A percentile compares a stretch with the other conserved stretches of the same genome.
These are phyloP conservation scores for Epichloe scottii DNA, from an alignment of 2,329 filamentous ascomycete species.

Conservation along the genomic window DNA sequence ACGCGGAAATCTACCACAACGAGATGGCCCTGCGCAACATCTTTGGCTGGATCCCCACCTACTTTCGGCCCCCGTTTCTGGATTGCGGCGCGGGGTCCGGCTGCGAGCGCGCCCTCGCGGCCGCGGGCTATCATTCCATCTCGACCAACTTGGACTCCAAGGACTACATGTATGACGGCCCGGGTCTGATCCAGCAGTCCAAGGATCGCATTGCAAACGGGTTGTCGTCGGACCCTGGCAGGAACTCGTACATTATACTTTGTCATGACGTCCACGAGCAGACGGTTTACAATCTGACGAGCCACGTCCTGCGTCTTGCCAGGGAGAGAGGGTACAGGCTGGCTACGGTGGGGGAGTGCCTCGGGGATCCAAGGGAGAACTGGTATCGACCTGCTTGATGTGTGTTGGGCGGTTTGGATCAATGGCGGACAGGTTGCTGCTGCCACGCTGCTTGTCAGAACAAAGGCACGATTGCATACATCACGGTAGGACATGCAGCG, in stretches of 20 bases:
- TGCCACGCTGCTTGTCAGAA: too few relatives aligned
- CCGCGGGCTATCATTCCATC: slow-evolving; percentile 41
- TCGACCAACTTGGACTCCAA: slow-evolving; percentile 49
- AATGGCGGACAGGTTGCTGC: too few relatives aligned
- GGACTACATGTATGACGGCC: slow-evolving; percentile 41
- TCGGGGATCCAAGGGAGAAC: slow-evolving; percentile 35
- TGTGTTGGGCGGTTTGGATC: not conserved
- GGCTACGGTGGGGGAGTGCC: slow-evolving; percentile 45
- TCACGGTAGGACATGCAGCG: too few relatives aligned
- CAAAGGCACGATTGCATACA: too few relatives aligned
- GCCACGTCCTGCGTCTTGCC: not conserved
- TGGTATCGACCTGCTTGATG: slow-evolving; percentile 34
- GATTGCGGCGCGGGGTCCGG: slow-evolving; percentile 28
- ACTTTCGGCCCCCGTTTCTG: slow-evolving; percentile 33
- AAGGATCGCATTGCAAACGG: slow-evolving; percentile 25
- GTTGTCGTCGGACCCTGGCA: slow-evolving; percentile 19
- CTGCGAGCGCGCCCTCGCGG: slow-evolving; percentile 22
- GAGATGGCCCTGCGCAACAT: slow-evolving; percentile 32
- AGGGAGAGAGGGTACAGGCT: slow-evolving; percentile 20
- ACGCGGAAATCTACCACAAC: slow-evolving; percentile 29
- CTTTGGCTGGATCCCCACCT: slow-evolving; percentile 28
- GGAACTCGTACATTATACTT: slow-evolving; percentile 35
- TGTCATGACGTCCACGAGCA: slow-evolving; percentile 38
- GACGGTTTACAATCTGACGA: slow-evolving; percentile 28
- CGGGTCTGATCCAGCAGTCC: slow-evolving; percentile 34